A percentile compares a stretch with the other conserved stretches of the same genome.
Evolutionary conservation across 306 rosid genomes (phyloP).

Genomic region (Sphenostylis stenocarpa): DNA sequence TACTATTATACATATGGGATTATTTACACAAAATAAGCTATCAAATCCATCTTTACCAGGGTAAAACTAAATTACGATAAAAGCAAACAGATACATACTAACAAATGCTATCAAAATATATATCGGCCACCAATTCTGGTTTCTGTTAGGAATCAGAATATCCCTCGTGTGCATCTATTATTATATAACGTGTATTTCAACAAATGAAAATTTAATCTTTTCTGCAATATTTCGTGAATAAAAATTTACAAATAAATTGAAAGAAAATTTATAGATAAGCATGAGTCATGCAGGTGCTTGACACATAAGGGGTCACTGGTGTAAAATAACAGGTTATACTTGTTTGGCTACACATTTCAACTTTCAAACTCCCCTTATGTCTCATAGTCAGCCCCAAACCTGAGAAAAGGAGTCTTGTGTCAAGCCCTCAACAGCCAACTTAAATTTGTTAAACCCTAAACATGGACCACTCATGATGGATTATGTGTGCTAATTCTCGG

Average conservation of each 20-base stretch:
- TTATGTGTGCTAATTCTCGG: neutral
- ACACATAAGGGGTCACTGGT: neutral
- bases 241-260: neutral
- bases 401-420: too few species aligned
- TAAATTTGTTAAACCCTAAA: neutral
- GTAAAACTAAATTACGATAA: neutral
- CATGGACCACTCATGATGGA: neutral
- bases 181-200: neutral
- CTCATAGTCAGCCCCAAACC: too few species aligned
- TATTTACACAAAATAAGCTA: neutral
- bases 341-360: too few species aligned
- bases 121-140: neutral
- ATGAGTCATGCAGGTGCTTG: neutral
- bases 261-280: neutral
- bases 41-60: neutral
- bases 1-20: neutral
- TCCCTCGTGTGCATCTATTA: neutral
- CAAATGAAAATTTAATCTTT: neutral
- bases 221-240: neutral
- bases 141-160: neutral
- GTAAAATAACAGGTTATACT: too few species aligned
- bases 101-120: neutral
- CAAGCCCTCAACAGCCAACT: too few species aligned
- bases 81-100: neutral
- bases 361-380: too few species aligned